A percentile compares a stretch with the other conserved stretches of the same genome.
phyloP scores from a whole-genome alignment of 371 early-diverging fungal genomes.

The Rhizomucor miehei region DNA sequence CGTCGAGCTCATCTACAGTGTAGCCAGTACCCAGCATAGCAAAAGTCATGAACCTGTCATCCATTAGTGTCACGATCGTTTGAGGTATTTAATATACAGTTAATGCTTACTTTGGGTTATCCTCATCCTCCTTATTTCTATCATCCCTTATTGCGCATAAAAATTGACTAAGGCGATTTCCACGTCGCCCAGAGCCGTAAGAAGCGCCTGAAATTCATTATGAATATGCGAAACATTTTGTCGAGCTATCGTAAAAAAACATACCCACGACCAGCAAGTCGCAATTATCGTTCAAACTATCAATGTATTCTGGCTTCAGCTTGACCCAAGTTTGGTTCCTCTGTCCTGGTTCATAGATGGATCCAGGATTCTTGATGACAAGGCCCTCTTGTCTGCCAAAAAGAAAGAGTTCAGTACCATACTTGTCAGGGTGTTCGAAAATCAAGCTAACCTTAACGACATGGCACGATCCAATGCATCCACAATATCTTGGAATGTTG shows the following conservation, averaged over 20 bases:
- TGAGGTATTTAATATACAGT: too few relatives aligned
- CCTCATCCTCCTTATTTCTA: slow-evolving; percentile 17
- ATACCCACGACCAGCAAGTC: slow-evolving; percentile 74
- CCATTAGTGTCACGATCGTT: too few relatives aligned
- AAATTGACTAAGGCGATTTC: slow-evolving; percentile 61
- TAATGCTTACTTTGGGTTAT: slow-evolving; percentile 2
- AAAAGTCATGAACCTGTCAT: slow-evolving; percentile 59
- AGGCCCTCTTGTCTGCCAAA: slow-evolving; percentile 52
- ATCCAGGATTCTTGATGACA: slow-evolving; percentile 65
- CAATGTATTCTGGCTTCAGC: slow-evolving; percentile 75
- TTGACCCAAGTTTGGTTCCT: slow-evolving; percentile 70
- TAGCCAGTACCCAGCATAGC: slow-evolving; percentile 73
- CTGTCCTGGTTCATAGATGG: slow-evolving; percentile 54
- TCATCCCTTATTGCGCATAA: slow-evolving; percentile 70
- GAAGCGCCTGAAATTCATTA: slow-evolving; percentile 29
- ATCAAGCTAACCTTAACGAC: neutral
- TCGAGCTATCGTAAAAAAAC: neutral
- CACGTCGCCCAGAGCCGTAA: slow-evolving; percentile 64
- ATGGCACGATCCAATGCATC: slow-evolving; percentile 58
- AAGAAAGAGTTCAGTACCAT: neutral
- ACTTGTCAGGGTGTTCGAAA: neutral
- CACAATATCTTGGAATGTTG: slow-evolving; percentile 56
- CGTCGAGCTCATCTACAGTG: slow-evolving; percentile 51
- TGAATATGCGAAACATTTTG: neutral
- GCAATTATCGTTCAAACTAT: slow-evolving; percentile 61